Evolutionary conservation across 768 basidiomycete genomes (phyloP), one percentile per base, ranked within the genome.

Genomic region (Boletus rufocinnamomeus): DNA sequence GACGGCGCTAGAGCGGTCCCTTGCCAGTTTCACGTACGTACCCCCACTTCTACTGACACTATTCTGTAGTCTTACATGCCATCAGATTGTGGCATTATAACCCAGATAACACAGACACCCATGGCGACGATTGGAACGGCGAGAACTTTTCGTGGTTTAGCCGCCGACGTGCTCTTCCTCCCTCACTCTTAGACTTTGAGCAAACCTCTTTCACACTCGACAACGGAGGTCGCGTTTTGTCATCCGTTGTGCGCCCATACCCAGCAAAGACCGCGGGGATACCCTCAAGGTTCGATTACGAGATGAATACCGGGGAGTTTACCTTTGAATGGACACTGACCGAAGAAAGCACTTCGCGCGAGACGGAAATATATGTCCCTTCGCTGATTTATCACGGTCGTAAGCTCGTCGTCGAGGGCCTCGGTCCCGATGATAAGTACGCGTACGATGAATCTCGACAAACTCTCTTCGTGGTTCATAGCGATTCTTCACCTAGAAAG

Each of bases 131-230:
- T 69, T 97, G 95, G 95, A 96, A 95, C 65, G 93, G 91, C 53
- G 95, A 99, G 74, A 97, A 95, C 75, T 98, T 99, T 70, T 94
- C 93, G 2, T 97, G 93, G 92, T 98, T 93, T 80, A 86, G 85
- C 66, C 75, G 77, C 44, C 74, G 71, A 37, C 84, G 87, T 17
- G 85, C 82, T 2, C 75, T 84, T 50, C 88, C 82, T 1, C 67
- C 79, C 0, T 81, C 80, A 0, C 68, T 85, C 41, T 77, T 88
- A 14, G 81, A 80, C 61, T 79, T 82, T 55, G 79, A 82, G 10
- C 90, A 91, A 71, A 76, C 76, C 21, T 80, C 85, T 3, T 77
- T 82, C n/a, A 83, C 86, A 6, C 79, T 95, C 34, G 94, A 98
- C 70, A 86, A 88, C 46, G 95, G 95, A 4, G 89, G 79, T 0